phyloP scores from a whole-genome alignment of 305 asterid genomes.

The Rubia tinctorum region DNA sequence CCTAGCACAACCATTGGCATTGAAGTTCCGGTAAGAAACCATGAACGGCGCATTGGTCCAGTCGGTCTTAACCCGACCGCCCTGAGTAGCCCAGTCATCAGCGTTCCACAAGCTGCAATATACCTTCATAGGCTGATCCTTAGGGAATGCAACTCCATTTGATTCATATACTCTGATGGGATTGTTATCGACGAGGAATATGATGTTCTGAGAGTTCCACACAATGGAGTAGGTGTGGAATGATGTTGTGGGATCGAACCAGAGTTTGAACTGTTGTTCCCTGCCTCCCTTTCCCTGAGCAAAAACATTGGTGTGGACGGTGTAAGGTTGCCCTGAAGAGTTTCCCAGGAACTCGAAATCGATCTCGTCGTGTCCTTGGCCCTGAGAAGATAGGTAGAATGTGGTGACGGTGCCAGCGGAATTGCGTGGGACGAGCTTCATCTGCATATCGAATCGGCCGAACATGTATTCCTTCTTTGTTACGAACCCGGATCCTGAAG shows the following conservation, averaged over 20 bases:
- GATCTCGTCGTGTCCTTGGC: constrained; percentile 41
- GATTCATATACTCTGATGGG: constrained; percentile 36
- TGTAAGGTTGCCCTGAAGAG: constrained; percentile 40
- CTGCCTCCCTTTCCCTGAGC: constrained; percentile 59
- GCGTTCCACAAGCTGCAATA: constrained; percentile 49
- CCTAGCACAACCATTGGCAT: constrained; percentile 16
- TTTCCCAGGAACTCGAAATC: constrained; percentile 59
- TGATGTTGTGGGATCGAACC: constrained; percentile 58
- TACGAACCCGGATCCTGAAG: constrained; percentile 46
- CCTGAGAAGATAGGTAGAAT: constrained; percentile 23
- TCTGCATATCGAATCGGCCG: constrained; percentile 45
- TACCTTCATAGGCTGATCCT: constrained; percentile 34
- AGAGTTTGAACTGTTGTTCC: constrained; percentile 55
- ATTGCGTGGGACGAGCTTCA: constrained; percentile 38
- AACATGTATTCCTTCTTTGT: no score
- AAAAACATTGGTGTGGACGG: constrained; percentile 51
- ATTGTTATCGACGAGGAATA: constrained; percentile 44
- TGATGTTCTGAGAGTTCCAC: constrained; percentile 43
- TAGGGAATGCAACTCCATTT: constrained; percentile 36
- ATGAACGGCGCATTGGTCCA: constrained; percentile 44
- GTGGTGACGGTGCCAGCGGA: constrained; percentile 62
- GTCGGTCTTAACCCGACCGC: constrained; percentile 40
- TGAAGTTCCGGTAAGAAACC: constrained; percentile 38
- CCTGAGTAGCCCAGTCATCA: constrained; percentile 49
- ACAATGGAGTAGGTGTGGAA: constrained; percentile 52